Evolutionary conservation across 2,329 filamentous ascomycete species (phyloP).

Genomic region (Talaromyces albobiverticillius): DNA sequence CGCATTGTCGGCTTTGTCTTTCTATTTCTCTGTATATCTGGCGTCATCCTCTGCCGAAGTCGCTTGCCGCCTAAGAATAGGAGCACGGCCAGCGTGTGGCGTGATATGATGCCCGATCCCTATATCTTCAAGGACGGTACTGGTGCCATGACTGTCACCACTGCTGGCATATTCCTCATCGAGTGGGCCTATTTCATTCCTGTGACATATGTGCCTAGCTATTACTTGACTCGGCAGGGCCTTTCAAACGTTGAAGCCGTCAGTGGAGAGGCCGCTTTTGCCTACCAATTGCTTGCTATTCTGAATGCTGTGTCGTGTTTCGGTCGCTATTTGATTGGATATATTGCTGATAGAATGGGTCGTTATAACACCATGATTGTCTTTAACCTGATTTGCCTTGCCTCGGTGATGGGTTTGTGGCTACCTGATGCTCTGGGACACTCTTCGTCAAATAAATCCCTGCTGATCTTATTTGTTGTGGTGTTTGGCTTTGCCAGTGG

Average conservation of each 20-base stretch:
- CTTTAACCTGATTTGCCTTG: slow-evolving; percentile 18
- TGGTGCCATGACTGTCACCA: slow-evolving; percentile 21
- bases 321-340: slow-evolving; percentile 25
- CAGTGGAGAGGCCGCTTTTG: slow-evolving; percentile 23
- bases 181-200: slow-evolving; percentile 38
- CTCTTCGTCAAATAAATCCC: slow-evolving; percentile 13
- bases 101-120: slow-evolving; percentile 1
- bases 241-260: slow-evolving; percentile 15
- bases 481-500: slow-evolving; percentile 38
- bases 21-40: slow-evolving; percentile 19
- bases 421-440: slow-evolving; percentile 8
- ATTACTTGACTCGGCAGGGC: slow-evolving; percentile 16
- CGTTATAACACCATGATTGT: slow-evolving; percentile 26
- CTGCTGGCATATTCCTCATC: slow-evolving; percentile 30
- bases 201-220: slow-evolving; percentile 33
- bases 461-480: slow-evolving; percentile 23
- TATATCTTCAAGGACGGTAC: slow-evolving; percentile 2
- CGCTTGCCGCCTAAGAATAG: slow-evolving; percentile 23
- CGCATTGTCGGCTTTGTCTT: slow-evolving; percentile 28
- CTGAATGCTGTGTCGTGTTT: slow-evolving; percentile 28
- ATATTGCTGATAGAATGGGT: slow-evolving; percentile 24
- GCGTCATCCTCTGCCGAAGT: slow-evolving; percentile 21
- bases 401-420: slow-evolving; percentile 26
- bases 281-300: slow-evolving; percentile 30
- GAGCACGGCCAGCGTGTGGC: not conserved